Evolutionary conservation across 345 rosid genomes (phyloP), one percentile per base, ranked within the genome.

Genomic region (Camelina sativa): DNA sequence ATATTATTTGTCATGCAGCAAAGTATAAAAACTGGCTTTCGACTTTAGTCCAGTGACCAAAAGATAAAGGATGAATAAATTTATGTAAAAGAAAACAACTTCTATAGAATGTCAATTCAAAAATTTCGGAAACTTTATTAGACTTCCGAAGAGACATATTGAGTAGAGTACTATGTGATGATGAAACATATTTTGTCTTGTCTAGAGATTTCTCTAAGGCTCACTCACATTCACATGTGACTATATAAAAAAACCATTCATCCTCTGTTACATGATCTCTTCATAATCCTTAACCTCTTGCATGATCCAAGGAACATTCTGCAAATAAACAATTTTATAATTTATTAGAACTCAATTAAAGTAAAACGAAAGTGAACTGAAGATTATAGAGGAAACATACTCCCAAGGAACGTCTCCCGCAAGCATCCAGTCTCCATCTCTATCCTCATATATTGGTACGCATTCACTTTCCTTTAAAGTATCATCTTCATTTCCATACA

Each of bases 341-440:
- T 57, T 35, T 12, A 17, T 58, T 55, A 73, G 30, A 15, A 44
- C 44, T n/a, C 12, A 44, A 2, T 7, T 4, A 7, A 57, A 23
- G 16, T 11, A 15, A 58, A 66, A 47, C 5, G n/a, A 11, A 58
- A 66, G 3, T 0, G 32, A 55, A 4, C 30, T 43, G 51, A 65
- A 72, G 62, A n/a, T 5, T 71, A 64, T 17, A 43, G 12, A 70
- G 17, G 17, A 50, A 40, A 73, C 84, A 67, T 84, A 89, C 95
- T 82, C 83, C 97, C 97, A 91, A n/a, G 97, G 97, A 64, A 91
- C 95, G 72, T 89, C 94, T 4, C 97, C 94, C 40, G 80, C 90
- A 37, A 91, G 91, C 94, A 91, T 88, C 97, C 95, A 91, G 38
- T 89, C 95, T 64, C 93, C 90, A 65, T 91, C 93, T 81, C 82